These are phyloP conservation scores for Fonsecaea monophora DNA, from an alignment of 2,329 filamentous ascomycete genomes.

Conservation along the genomic window DNA sequence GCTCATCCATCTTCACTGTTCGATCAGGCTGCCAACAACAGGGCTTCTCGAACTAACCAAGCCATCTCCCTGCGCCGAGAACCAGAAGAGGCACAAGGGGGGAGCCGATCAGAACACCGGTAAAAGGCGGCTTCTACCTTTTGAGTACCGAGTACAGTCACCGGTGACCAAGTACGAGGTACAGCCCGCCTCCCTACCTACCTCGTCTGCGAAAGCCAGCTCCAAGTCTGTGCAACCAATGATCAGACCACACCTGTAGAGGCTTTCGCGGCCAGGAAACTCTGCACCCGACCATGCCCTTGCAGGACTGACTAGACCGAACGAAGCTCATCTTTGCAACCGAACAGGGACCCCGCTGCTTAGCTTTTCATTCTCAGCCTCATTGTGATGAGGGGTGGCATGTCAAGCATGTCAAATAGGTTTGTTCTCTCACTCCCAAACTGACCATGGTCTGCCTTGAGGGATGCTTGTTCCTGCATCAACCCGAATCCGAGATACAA, in stretches of 20 bases:
- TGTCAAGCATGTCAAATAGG: neutral
- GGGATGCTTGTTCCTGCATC: too few species aligned
- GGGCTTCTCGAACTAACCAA: neutral
- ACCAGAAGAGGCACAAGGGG: neutral
- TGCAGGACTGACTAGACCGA: neutral
- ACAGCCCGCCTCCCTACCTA: too few species aligned
- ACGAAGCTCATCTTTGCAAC: neutral
- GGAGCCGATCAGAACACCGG: neutral
- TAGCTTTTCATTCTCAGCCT: slow-evolving; percentile 1
- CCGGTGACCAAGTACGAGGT: too few species aligned
- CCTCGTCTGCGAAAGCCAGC: neutral
- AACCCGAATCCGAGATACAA: too few species aligned
- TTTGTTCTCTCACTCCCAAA: too few species aligned
- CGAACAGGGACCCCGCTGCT: neutral
- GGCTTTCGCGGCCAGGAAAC: neutral
- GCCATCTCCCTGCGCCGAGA: neutral
- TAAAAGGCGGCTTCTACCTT: too few species aligned
- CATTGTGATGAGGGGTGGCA: neutral
- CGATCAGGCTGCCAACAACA: neutral
- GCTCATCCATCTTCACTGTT: neutral
- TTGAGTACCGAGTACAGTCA: too few species aligned
- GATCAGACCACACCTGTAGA: neutral
- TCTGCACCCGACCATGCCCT: neutral
- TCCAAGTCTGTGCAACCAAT: neutral
- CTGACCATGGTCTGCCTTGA: too few species aligned